phyloP scores from a whole-genome alignment of 2,329 filamentous ascomycete species.

The Ilyonectria robusta region DNA sequence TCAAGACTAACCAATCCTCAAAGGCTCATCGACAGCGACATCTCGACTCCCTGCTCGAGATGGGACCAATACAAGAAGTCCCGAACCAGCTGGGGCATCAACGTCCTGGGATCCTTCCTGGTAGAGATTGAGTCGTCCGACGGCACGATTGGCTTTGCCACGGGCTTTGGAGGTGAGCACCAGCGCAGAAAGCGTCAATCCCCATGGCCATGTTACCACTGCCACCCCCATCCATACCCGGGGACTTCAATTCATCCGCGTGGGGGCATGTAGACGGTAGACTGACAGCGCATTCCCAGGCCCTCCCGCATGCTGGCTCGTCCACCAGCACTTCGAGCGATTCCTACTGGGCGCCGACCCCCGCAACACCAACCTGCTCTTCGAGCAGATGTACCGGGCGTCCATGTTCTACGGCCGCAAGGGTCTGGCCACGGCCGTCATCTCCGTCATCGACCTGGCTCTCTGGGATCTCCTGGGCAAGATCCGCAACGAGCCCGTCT shows the following conservation, averaged over 20 bases:
- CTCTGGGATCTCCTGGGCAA: slow-evolving; percentile 95
- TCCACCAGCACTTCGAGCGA: slow-evolving; percentile 92
- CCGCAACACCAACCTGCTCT: slow-evolving; percentile 90
- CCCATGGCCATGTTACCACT: background rate
- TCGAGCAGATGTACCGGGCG: slow-evolving; percentile 96
- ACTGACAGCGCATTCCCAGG: slow-evolving; percentile 59
- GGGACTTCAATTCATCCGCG: background rate
- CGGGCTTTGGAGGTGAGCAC: slow-evolving; percentile 83
- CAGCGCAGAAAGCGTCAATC: background rate
- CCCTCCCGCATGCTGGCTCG: slow-evolving; percentile 93
- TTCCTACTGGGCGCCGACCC: slow-evolving; percentile 93
- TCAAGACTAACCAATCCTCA: slow-evolving; percentile 37
- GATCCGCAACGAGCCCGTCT: slow-evolving; percentile 92
- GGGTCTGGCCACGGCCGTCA: slow-evolving; percentile 89
- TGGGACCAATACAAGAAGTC: slow-evolving; percentile 92
- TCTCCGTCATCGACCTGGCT: slow-evolving; percentile 93
- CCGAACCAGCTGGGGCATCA: slow-evolving; percentile 94
- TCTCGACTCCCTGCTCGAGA: slow-evolving; percentile 91
- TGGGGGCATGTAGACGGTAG: background rate
- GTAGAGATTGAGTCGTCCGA: slow-evolving; percentile 91
- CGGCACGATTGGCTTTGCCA: slow-evolving; percentile 94
- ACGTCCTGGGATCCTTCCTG: slow-evolving; percentile 92
- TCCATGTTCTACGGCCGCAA: slow-evolving; percentile 98
- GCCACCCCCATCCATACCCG: slow-evolving; percentile 9
- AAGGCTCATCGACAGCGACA: slow-evolving; percentile 93